These are phyloP conservation scores for Truncatella angustata DNA, from an alignment of 2,329 filamentous ascomycete species.

Conservation along the genomic window DNA sequence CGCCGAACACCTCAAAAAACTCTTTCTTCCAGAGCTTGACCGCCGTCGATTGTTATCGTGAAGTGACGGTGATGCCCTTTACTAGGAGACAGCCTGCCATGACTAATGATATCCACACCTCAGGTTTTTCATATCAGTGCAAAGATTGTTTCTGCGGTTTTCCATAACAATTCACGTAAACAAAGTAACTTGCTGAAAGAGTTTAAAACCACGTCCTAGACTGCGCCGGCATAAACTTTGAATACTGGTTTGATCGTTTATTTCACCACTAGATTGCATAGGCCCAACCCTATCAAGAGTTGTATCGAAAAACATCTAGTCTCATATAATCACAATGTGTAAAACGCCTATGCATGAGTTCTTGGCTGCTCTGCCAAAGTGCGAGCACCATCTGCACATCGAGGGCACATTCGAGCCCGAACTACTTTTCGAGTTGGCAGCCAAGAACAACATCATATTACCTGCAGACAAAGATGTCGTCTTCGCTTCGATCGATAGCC, in stretches of 20 bases:
- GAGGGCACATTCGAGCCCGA: constrained; percentile 71
- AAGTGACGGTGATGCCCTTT: background rate
- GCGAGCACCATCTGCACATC: constrained; percentile 79
- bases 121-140: background rate
- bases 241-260: background rate
- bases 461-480: constrained; percentile 56
- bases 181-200: background rate
- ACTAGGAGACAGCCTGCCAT: constrained; percentile 3
- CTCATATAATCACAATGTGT: constrained; percentile 46
- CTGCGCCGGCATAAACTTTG: background rate
- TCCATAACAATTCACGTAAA: background rate
- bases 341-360: constrained; percentile 55
- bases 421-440: constrained; percentile 68
- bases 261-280: too few relatives aligned
- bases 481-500: constrained; percentile 58
- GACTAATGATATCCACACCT: constrained; percentile 9
- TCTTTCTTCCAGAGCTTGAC: background rate
- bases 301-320: too few relatives aligned
- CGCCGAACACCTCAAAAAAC: constrained; percentile 5
- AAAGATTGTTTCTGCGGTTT: background rate
- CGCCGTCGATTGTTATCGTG: background rate
- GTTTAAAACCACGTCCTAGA: background rate
- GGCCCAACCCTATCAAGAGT: background rate
- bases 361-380: constrained; percentile 68
- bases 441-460: constrained; percentile 63